phyloP scores from a whole-genome alignment of 2,329 filamentous ascomycete species.

The Blastomyces gilchristii region DNA sequence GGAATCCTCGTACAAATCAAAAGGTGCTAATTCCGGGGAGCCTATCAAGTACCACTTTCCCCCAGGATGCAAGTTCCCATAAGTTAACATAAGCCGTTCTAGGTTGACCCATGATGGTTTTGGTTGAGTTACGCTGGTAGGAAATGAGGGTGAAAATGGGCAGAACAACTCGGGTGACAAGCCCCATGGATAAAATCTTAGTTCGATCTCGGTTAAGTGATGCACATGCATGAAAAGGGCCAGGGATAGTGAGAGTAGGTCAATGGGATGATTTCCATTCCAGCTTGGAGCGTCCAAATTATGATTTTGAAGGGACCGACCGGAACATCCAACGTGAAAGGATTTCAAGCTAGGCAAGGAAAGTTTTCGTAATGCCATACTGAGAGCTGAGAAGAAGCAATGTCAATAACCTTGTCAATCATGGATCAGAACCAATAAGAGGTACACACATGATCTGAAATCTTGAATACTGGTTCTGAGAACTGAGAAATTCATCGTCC shows the following conservation, averaged over 20 bases:
- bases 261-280: neutral
- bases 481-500: neutral
- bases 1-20: neutral
- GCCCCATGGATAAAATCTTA: neutral
- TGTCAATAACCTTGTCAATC: neutral
- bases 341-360: neutral
- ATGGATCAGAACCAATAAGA: neutral
- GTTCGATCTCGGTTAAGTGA: neutral
- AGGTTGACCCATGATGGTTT: neutral
- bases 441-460: neutral
- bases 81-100: neutral
- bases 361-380: neutral
- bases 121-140: neutral
- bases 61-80: neutral
- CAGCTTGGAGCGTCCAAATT: neutral
- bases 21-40: neutral
- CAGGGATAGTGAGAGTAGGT: neutral
- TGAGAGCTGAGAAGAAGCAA: neutral
- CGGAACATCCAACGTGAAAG: neutral
- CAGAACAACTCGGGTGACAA: neutral
- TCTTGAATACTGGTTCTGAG: neutral
- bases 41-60: neutral
- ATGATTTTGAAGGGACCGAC: neutral
- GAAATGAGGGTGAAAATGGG: neutral
- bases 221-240: neutral